Percentiles rank a stretch among this genome's conserved stretches.
Conservation (phyloP, 1,284 basidiomycete genomes). For the Phenoliferia sp. region DNA sequence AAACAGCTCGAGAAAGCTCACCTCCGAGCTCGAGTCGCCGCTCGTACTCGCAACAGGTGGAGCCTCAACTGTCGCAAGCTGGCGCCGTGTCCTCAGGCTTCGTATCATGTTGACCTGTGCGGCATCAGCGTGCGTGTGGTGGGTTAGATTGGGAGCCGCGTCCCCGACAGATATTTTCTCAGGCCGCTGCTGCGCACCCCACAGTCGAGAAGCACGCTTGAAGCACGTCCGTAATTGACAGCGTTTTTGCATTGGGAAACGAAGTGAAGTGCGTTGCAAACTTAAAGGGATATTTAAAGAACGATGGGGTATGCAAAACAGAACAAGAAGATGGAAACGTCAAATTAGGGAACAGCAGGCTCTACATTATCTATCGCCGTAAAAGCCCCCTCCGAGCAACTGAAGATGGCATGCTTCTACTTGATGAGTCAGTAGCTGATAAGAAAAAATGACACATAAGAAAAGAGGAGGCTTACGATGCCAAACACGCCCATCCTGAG, state of each 20-base stretch:
- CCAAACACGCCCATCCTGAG: constrained; percentile 23
- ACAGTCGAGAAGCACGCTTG: neutral
- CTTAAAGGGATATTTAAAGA: too few species aligned
- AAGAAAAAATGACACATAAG: neutral
- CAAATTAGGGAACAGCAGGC: neutral
- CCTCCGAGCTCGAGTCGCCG: neutral
- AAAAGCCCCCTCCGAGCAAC: neutral
- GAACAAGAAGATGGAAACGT: neutral
- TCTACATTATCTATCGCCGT: neutral
- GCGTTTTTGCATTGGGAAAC: neutral
- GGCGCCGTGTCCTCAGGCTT: neutral
- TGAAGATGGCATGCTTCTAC: neutral
- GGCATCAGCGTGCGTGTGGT: neutral
- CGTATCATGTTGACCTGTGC: neutral
- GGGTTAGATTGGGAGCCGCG: neutral
- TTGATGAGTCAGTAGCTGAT: neutral
- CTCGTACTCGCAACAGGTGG: neutral
- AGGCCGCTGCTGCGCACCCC: neutral
- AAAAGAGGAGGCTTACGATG: constrained; percentile 4
- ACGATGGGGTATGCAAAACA: neutral
- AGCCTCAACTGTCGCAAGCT: neutral
- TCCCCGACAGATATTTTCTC: neutral
- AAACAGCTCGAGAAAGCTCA: neutral
- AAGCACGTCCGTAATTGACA: neutral
- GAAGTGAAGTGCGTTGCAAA: too few species aligned